These are phyloP conservation scores for Neurospora africana DNA, from an alignment of 495 filamentous ascomycete genomes.

Conservation along the genomic window DNA sequence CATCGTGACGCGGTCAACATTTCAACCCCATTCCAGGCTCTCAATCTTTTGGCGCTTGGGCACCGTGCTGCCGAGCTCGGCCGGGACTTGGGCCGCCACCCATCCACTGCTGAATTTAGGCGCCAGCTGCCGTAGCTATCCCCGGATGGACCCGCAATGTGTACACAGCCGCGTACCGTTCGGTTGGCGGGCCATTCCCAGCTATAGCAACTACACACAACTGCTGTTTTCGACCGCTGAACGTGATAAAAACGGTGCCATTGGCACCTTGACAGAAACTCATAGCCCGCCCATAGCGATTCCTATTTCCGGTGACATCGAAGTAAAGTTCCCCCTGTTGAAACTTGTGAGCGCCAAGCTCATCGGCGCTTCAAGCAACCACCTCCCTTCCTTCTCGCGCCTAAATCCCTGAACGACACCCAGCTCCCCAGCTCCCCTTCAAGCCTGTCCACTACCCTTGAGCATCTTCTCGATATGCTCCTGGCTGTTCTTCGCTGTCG, in stretches of 20 bases:
- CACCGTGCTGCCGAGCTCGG: not conserved
- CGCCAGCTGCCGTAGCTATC: not conserved
- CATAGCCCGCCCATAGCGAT: not conserved
- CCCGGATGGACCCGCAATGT: not conserved
- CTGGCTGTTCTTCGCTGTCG: slow-evolving; percentile 84
- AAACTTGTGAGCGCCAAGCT: not conserved
- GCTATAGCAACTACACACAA: not conserved
- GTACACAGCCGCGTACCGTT: not conserved
- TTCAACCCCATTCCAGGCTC: not conserved
- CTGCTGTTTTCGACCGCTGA: not conserved
- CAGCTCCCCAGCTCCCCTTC: not conserved
- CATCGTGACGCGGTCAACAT: not conserved
- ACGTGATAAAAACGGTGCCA: not conserved
- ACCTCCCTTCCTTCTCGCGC: not conserved
- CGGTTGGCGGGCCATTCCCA: not conserved
- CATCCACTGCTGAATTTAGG: not conserved
- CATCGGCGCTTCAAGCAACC: not conserved
- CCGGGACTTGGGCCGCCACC: not conserved
- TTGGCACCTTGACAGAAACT: not conserved
- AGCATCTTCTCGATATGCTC: slow-evolving; percentile 80
- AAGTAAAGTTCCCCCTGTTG: not conserved
- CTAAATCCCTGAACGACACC: not conserved
- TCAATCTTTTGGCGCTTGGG: not conserved
- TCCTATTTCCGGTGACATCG: not conserved
- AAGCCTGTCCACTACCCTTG: slow-evolving; percentile 23